phyloP scores from a whole-genome alignment of 257 asterid genomes.

The Plantago elongata region DNA sequence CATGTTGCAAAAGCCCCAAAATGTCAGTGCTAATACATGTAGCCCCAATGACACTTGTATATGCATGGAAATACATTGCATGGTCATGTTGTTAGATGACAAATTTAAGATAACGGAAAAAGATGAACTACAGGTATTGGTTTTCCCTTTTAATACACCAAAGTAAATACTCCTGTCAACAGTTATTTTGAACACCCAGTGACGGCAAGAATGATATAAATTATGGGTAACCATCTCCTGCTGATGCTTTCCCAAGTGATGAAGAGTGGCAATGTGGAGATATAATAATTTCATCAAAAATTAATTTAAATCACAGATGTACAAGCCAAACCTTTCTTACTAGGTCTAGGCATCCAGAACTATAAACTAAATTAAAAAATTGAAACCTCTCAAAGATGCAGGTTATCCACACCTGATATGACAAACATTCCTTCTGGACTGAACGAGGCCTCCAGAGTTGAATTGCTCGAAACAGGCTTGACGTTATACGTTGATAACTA shows the following conservation, averaged over 20 bases:
- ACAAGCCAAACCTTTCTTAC: not conserved
- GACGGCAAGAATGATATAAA: no score
- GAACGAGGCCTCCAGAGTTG: conserved; percentile 94
- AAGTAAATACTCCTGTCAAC: no score
- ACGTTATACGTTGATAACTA: conserved; percentile 74
- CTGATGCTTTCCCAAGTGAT: conserved; percentile 6
- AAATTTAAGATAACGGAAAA: no score
- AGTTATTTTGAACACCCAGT: no score
- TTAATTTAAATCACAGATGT: not conserved
- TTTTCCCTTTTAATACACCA: no score
- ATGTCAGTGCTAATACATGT: conserved; percentile 21
- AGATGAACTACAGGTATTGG: no score
- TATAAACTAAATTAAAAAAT: conserved; percentile 3
- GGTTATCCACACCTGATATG: conserved; percentile 61
- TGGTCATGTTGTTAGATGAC: no score
- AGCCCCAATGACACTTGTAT: not conserved
- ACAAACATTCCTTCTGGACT: conserved; percentile 94
- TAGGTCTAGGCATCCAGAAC: not conserved
- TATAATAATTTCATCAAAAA: not conserved
- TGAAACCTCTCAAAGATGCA: not conserved
- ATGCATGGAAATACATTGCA: no score
- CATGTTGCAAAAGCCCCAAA: conserved; percentile 26
- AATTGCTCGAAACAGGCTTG: conserved; percentile 68
- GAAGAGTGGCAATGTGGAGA: not conserved
- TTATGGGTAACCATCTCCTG: not conserved